Evolutionary conservation across 2,329 filamentous ascomycete genomes (phyloP), one percentile per base, ranked within the genome.

Genomic region (Epichloe elymi): DNA sequence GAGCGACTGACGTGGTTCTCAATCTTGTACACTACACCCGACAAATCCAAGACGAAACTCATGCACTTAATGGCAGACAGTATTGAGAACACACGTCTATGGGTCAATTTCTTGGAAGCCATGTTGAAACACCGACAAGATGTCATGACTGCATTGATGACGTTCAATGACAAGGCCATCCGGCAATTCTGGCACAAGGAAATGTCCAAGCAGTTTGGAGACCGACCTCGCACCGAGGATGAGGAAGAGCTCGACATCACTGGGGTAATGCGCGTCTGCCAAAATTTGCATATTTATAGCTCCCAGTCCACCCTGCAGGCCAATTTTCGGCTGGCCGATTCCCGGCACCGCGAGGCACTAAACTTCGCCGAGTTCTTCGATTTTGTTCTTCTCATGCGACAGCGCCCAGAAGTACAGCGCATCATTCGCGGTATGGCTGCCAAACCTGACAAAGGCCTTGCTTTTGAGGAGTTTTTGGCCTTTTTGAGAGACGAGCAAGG

Each of bases 201-300:
- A 64, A 93, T 95, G 80, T 74, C 77, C 33, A 83, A 82, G 61
- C 76, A 85, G 51, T 81, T 78, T 56, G 72, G 74, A 11, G 77
- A 75, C 6, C 70, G 67, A 48, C 66, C 70, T 8, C 72, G 75
- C 50, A 63, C 66, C 3, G 67, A 73, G 5, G 80, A 80, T 30
- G 78, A 83, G 6, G 85, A 89, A 59, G 79, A 78, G 50, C 80
- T 97, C 49, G 83, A 91, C 58, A 80, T 95, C 50, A 74, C 76
- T 15, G 86, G 86, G 11, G 84, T 95, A 33, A 85, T 90, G 63
- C 82, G 83, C 53, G 76, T 97, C 14, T 97, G 93, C 69, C 85
- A 86, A 54, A 90, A 85, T 60, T 74, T 97, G 45, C 90, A 97
- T 65, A 95, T 98, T 60, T 90, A 96, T 66, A 88, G 87, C 60